These are phyloP conservation scores for Xylariaceae sp. DNA, from an alignment of 2,329 filamentous ascomycete species.

Conservation along the genomic window DNA sequence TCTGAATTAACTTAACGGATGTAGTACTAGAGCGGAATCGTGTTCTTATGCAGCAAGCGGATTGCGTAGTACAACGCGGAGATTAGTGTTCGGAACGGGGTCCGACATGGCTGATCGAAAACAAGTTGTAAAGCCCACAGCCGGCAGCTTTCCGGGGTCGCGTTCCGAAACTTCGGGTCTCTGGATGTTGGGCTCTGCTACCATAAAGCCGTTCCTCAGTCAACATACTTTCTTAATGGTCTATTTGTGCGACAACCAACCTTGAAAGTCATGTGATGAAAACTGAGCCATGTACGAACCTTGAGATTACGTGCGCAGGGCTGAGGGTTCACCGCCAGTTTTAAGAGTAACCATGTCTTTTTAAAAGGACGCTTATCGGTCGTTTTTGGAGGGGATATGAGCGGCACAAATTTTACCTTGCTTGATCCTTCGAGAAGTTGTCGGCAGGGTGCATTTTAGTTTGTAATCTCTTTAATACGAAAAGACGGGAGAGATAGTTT, in stretches of 20 bases:
- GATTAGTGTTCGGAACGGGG: slow-evolving; percentile 29
- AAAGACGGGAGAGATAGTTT: slow-evolving; percentile 19
- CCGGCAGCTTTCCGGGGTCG: slow-evolving; percentile 13
- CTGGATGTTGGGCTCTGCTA: slow-evolving; percentile 12
- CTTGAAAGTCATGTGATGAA: too few relatives aligned
- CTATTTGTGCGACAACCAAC: too few relatives aligned
- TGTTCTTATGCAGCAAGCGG: neutral
- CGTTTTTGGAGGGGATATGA: neutral
- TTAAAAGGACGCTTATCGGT: too few relatives aligned
- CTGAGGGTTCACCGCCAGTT: slow-evolving; percentile 23
- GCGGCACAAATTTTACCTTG: slow-evolving; percentile 9
- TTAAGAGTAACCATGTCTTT: too few relatives aligned
- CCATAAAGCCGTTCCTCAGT: too few relatives aligned
- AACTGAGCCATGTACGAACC: too few relatives aligned
- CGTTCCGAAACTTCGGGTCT: slow-evolving; percentile 35
- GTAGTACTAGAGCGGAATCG: slow-evolving; percentile 16
- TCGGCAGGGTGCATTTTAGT: slow-evolving; percentile 9
- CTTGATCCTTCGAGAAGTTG: slow-evolving; percentile 4
- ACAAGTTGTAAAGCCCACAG: slow-evolving; percentile 16
- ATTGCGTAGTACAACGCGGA: slow-evolving; percentile 28
- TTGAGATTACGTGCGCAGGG: too few relatives aligned
- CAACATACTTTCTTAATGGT: too few relatives aligned
- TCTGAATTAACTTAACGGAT: slow-evolving; percentile 27
- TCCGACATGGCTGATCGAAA: slow-evolving; percentile 21
- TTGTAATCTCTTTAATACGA: slow-evolving; percentile 14